Evolutionary conservation across 2,329 filamentous ascomycete species (phyloP).

Genomic region (Aquanectria penicillioides): DNA sequence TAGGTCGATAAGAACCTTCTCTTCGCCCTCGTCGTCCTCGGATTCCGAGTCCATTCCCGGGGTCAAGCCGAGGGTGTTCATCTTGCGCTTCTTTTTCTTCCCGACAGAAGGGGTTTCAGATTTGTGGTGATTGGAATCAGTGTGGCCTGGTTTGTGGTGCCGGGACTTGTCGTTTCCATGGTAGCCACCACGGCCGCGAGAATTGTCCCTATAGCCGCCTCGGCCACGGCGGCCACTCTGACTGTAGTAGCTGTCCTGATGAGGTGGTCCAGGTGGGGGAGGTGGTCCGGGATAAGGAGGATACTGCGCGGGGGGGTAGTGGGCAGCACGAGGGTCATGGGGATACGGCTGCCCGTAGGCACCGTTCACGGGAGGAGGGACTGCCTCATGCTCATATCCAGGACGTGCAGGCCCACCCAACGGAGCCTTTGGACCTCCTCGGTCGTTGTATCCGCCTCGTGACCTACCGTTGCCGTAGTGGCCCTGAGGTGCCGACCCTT

Average conservation of each 20-base stretch:
- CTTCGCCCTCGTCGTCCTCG: constrained; percentile 76
- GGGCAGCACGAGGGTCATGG: constrained; percentile 50
- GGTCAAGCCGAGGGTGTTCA: constrained; percentile 77
- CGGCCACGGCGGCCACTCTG: constrained; percentile 50
- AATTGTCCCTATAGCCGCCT: constrained; percentile 47
- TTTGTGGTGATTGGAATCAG: constrained; percentile 43
- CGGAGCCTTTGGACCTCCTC: constrained; percentile 49
- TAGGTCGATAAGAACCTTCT: constrained; percentile 70
- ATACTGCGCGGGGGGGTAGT: constrained; percentile 47
- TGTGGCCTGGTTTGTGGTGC: constrained; percentile 51
- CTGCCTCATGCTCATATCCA: constrained; percentile 47
- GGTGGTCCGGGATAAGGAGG: constrained; percentile 54
- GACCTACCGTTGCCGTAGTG: constrained; percentile 52
- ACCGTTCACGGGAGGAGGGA: constrained; percentile 47
- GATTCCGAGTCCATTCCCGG: constrained; percentile 71
- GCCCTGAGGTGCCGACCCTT: constrained; percentile 46
- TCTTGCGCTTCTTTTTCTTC: constrained; percentile 78
- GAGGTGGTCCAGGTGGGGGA: constrained; percentile 47
- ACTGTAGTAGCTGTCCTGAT: constrained; percentile 47
- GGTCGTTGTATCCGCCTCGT: constrained; percentile 58
- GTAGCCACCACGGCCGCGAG: constrained; percentile 54
- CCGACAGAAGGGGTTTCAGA: constrained; percentile 57
- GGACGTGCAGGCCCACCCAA: constrained; percentile 47
- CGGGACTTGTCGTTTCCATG: constrained; percentile 57
- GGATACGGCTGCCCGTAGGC: constrained; percentile 53